Conservation (phyloP, 169 alveolate genomes). For the Theileria annulata region DNA sequence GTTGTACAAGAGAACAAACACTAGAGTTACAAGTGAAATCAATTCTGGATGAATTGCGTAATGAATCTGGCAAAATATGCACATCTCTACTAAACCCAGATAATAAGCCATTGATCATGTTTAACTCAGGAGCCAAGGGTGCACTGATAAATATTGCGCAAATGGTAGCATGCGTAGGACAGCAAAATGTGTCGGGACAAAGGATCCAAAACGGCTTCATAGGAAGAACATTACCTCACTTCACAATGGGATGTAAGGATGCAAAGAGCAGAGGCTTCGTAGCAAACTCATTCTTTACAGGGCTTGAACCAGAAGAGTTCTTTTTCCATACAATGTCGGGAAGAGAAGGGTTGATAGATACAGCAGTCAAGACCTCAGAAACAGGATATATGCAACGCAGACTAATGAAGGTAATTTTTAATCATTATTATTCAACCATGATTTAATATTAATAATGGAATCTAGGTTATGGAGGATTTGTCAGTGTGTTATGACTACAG, state of each 20-base stretch:
- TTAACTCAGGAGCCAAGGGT: constrained; percentile 98
- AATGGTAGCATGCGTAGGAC: constrained; percentile 99
- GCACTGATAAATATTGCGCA: constrained; percentile 94
- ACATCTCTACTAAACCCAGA: constrained; percentile 84
- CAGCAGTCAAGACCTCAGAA: constrained; percentile 99
- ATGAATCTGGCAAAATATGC: constrained; percentile 92
- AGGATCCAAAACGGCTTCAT: constrained; percentile 96
- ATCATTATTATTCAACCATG: background rate
- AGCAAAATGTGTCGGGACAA: constrained; percentile 93
- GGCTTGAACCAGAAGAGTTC: constrained; percentile 94
- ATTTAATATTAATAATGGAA: constrained; percentile 11
- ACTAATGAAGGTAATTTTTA: constrained; percentile 83
- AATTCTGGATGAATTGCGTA: constrained; percentile 91
- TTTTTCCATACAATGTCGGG: constrained; percentile 99
- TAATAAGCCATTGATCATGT: constrained; percentile 95
- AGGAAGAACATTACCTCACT: constrained; percentile 97
- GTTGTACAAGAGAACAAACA: constrained; percentile 94
- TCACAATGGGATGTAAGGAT: constrained; percentile 86
- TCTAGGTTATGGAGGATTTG: constrained; percentile 94
- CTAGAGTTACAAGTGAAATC: constrained; percentile 91
- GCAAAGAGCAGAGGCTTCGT: constrained; percentile 98
- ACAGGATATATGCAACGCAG: constrained; percentile 99
- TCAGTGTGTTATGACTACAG: constrained; percentile 93
- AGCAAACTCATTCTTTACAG: constrained; percentile 92
- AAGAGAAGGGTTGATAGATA: constrained; percentile 98